Evolutionary conservation across 306 rosid species (phyloP).

Genomic region (Rosa persica): DNA sequence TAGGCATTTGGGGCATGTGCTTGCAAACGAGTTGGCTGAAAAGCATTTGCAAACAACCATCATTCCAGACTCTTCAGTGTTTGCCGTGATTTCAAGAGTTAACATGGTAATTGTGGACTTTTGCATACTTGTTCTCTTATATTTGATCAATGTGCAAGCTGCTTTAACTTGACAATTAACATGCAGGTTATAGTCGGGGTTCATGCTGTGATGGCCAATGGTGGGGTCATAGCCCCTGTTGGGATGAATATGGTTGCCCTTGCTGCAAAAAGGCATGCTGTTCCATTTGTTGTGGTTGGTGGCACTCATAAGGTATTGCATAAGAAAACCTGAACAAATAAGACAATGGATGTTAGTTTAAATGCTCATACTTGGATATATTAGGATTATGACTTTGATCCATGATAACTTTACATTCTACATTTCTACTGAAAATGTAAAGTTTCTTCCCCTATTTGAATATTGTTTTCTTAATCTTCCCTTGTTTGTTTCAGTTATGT

Average conservation of each 20-base stretch:
- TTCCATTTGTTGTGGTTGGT: slow-evolving; percentile 28
- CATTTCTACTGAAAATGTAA: neutral
- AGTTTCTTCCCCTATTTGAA: neutral
- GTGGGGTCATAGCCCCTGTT: slow-evolving; percentile 24
- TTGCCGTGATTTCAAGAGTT: slow-evolving; percentile 34
- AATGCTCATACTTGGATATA: neutral
- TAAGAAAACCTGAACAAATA: neutral
- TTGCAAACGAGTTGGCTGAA: slow-evolving; percentile 31
- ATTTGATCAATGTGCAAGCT: neutral
- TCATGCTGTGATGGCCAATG: slow-evolving; percentile 21
- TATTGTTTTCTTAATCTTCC: neutral
- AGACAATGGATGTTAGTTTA: neutral
- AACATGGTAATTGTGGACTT: slow-evolving; percentile 8
- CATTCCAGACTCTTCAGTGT: slow-evolving; percentile 37
- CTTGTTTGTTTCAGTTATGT: slow-evolving; percentile 9
- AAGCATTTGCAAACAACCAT: slow-evolving; percentile 33
- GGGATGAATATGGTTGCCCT: slow-evolving; percentile 29
- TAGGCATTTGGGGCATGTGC: slow-evolving; percentile 32
- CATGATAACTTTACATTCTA: neutral
- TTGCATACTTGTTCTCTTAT: neutral
- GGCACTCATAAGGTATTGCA: slow-evolving; percentile 20
- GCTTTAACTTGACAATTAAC: neutral
- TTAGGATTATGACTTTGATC: neutral
- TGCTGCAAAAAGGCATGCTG: slow-evolving; percentile 24
- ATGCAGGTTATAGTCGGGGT: slow-evolving; percentile 23